Base-by-base conservation (phyloP, 805 yeast species). In the Maudiozyma turicensis region DNA sequence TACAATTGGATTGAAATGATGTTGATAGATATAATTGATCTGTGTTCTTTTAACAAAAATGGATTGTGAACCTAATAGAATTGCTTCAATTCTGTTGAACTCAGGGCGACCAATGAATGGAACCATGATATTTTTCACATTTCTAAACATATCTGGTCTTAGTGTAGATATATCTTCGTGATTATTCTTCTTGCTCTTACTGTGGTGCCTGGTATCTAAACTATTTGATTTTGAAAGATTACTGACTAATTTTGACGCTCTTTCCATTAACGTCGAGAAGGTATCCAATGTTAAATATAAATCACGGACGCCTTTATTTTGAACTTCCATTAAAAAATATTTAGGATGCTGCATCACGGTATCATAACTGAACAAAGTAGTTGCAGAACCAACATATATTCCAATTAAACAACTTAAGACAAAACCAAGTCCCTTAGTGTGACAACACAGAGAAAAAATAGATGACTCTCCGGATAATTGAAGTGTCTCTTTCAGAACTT, bases 401-500 rank as follows among this genome's bases (percentile, higher is more conserved):
- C 99, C 99, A 54, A 93, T 64, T 37, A 90, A 66, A 48, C 81
- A 81, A n/a, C 95, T 76, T 63, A 88, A 91, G 30, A 93, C 68
- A 61, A 93, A 90, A 0, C 99, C 99, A 30, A 91, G 65, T 0
- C 97, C 97, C 2, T 76, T 68, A 1, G 87, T 78, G 56, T 90
- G 91, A 42, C 95, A 78, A 8, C 87, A 95, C 64, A 96, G 82
- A 0, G 96, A 95, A 40, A 91, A 73, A 6, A 93, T 72, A 0
- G 96, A 83, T 40, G 80, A 77, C 34, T 77, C 74, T 39, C 85
- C 76, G 11, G 82, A 75, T 67, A 93, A 72, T 52, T 87, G 91
- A 59, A 96, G 86, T 0, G 98, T 91, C 61, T 91, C 97, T 57
- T 93, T 91, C 60, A 88, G 76, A 20, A 86, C 85, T 58, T 90